These are phyloP conservation scores for Monosporozyma servazzii DNA, from an alignment of 805 yeast genomes.

Conservation along the genomic window DNA sequence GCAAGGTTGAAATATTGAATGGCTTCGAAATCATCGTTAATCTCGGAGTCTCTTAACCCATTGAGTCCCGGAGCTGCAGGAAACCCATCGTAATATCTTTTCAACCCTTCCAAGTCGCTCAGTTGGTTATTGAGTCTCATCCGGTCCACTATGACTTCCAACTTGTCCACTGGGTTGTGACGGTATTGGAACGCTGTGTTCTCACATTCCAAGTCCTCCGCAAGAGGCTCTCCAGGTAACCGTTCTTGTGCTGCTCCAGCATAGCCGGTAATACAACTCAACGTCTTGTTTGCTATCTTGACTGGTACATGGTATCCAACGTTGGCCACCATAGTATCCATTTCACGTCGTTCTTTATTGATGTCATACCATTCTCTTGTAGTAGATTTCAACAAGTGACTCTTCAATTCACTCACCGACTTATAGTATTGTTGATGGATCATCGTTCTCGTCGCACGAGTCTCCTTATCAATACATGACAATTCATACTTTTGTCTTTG, in stretches of 20 bases:
- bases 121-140: constrained; percentile 60
- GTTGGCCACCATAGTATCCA: constrained; percentile 47
- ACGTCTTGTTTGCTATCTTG: constrained; percentile 25
- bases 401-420: constrained; percentile 56
- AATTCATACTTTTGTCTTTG: constrained; percentile 54
- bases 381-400: constrained; percentile 55
- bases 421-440: constrained; percentile 79
- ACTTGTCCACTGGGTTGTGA: constrained; percentile 32
- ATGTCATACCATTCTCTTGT: constrained; percentile 88
- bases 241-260: constrained; percentile 29
- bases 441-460: constrained; percentile 66
- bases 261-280: constrained; percentile 32
- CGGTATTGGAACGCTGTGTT: constrained; percentile 36
- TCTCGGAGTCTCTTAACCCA: constrained; percentile 61
- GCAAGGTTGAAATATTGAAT: background rate
- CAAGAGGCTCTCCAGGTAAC: constrained; percentile 25
- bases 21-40: constrained; percentile 50
- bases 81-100: constrained; percentile 54
- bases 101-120: constrained; percentile 58
- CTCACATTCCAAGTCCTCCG: constrained; percentile 34
- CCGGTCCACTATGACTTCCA: constrained; percentile 53
- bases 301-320: constrained; percentile 40
- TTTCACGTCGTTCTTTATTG: constrained; percentile 74
- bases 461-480: constrained; percentile 70
- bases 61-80: constrained; percentile 73